These are phyloP conservation scores for Gracilaria caudata DNA, from an alignment of 23 red algal genomes.

Conservation along the genomic window DNA sequence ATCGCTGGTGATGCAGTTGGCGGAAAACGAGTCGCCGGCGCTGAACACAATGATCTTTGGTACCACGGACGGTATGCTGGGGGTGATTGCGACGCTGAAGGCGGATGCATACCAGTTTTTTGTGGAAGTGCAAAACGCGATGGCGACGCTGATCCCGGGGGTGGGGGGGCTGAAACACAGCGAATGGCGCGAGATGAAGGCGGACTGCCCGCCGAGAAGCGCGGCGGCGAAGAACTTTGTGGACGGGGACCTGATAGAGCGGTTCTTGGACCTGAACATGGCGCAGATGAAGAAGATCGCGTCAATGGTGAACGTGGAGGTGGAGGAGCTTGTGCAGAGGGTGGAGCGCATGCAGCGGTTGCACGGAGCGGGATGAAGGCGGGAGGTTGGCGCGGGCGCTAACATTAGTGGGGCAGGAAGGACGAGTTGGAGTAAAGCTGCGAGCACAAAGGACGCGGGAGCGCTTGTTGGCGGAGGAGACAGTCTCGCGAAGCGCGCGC, in stretches of 20 bases:
- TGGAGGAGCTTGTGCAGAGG: constrained; percentile 81
- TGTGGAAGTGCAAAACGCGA: constrained; percentile 77
- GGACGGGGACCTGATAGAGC: constrained; percentile 97
- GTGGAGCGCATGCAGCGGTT: constrained; percentile 90
- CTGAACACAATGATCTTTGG: constrained; percentile 80
- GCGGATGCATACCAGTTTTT: constrained; percentile 76
- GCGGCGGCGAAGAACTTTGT: constrained; percentile 72
- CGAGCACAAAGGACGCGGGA: too few species aligned
- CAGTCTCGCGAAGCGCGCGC: not conserved
- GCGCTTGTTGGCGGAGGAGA: too few species aligned
- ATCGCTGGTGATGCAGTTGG: constrained; percentile 82
- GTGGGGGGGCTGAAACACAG: constrained; percentile 88
- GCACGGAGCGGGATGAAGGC: constrained; percentile 62
- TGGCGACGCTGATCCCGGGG: constrained; percentile 82
- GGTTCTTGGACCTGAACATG: constrained; percentile 87
- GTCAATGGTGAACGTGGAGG: constrained; percentile 72
- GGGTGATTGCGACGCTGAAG: constrained; percentile 82
- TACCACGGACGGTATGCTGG: constrained; percentile 86
- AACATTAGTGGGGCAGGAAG: not conserved
- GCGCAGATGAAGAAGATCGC: constrained; percentile 82
- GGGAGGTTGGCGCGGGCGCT: not conserved
- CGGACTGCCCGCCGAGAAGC: constrained; percentile 48
- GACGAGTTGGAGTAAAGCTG: too few species aligned
- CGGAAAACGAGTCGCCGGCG: constrained; percentile 56
- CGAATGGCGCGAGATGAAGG: constrained; percentile 84